These are phyloP conservation scores for Circinella minor DNA, from an alignment of 371 early-diverging fungal species.

Conservation along the genomic window DNA sequence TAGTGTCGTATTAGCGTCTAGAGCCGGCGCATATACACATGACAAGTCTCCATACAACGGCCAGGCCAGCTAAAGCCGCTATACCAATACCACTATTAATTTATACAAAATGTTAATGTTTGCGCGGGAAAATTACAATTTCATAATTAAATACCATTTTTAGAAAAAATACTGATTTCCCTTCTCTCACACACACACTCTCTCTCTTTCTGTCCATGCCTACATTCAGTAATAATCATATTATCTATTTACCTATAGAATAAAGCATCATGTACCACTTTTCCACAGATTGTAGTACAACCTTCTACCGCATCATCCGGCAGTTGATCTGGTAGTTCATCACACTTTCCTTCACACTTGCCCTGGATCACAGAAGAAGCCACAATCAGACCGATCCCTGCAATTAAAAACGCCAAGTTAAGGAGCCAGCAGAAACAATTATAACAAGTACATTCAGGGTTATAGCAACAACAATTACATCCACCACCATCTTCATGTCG, in stretches of 20 bases:
- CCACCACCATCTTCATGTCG: slow-evolving; percentile 16
- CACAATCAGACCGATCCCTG: slow-evolving; percentile 34
- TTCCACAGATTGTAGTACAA: slow-evolving; percentile 32
- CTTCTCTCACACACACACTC: too few relatives aligned
- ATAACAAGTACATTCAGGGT: slow-evolving; percentile 34
- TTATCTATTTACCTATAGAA: slow-evolving; percentile 16
- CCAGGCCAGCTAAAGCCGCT: slow-evolving; percentile 30
- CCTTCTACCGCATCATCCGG: not conserved
- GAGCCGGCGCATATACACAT: slow-evolving; percentile 31
- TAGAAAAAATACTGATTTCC: too few relatives aligned
- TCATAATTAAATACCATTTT: too few relatives aligned
- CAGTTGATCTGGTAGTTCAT: slow-evolving; percentile 20
- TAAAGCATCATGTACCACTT: slow-evolving; percentile 31
- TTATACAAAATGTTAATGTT: too few relatives aligned
- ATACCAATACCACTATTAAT: slow-evolving; percentile 27
- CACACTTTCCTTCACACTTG: slow-evolving; percentile 26
- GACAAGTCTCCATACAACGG: slow-evolving; percentile 29
- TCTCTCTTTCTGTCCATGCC: too few relatives aligned
- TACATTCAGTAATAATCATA: too few relatives aligned
- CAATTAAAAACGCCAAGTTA: slow-evolving; percentile 28
- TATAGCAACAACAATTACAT: slow-evolving; percentile 30
- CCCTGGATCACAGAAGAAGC: slow-evolving; percentile 25
- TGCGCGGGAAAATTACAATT: too few relatives aligned
- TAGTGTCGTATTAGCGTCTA: not conserved
- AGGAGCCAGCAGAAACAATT: slow-evolving; percentile 32